phyloP scores from a whole-genome alignment of 208 protist species.

The Trypanosoma caninum region DNA sequence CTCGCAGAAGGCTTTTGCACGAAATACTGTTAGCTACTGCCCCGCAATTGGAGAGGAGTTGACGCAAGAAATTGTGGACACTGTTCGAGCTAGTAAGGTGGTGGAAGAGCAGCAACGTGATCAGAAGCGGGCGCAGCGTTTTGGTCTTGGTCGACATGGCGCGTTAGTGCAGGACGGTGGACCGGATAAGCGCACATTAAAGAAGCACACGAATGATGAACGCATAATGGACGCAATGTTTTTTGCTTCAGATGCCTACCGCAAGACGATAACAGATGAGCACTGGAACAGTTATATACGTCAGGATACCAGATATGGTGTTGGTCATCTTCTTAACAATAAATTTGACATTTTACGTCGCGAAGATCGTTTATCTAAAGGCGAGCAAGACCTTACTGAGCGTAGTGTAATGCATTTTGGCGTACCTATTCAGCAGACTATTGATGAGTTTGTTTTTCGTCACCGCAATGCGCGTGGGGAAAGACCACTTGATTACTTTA shows the following conservation, averaged over 20 bases:
- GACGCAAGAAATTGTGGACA: conserved; percentile 45
- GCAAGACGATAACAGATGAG: conserved; percentile 62
- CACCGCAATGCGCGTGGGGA: conserved; percentile 82
- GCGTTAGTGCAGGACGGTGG: conserved; percentile 86
- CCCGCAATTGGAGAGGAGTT: conserved; percentile 77
- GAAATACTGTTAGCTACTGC: conserved; percentile 62
- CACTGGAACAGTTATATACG: conserved; percentile 77
- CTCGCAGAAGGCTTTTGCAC: conserved; percentile 39
- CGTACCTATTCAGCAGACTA: conserved; percentile 62
- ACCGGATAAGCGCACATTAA: conserved; percentile 65
- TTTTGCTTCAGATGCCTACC: conserved; percentile 69
- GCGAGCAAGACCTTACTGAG: conserved; percentile 80
- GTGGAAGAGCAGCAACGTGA: conserved; percentile 20
- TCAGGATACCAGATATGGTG: conserved; percentile 47
- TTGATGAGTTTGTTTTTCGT: conserved; percentile 85
- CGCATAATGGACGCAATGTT: conserved; percentile 69
- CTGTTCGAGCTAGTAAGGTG: conserved; percentile 29
- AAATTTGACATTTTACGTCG: conserved; percentile 82
- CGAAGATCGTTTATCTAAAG: conserved; percentile 56
- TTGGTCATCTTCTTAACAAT: conserved; percentile 77
- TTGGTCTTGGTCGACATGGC: conserved; percentile 82
- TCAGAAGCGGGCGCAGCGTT: conserved; percentile 63
- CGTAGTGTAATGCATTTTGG: conserved; percentile 70
- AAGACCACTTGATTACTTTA: conserved; percentile 87
- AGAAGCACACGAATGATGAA: conserved; percentile 84